Evolutionary conservation across 1,139 yeast genomes (phyloP), one percentile per base, ranked within the genome.

Genomic region (Suhomyces wounanorum): DNA sequence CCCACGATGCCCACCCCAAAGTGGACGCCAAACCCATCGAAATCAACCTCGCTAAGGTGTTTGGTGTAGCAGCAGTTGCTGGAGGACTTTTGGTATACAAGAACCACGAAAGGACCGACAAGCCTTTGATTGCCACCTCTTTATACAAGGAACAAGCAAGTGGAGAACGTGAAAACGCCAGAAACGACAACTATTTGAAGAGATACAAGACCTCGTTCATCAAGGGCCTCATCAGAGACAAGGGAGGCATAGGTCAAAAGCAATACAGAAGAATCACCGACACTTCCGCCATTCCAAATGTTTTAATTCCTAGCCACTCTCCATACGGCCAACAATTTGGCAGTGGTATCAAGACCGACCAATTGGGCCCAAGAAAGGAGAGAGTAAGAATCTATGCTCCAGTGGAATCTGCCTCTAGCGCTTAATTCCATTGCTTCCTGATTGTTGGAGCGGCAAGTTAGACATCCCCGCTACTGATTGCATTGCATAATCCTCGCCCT

Each of bases 341-440:
- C 52, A 77, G 75, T 40, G 80, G 81, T 55, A 75, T 77, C 50
- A 74, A 75, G 61, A 71, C 77, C 45, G 70, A 66, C 59, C 62
- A 68, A 52, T 72, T 77, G 62, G 81, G 81, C 30, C 80, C 81
- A 47, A 75, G 81, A 70, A 75, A 63, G 61, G 79, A 75, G 60
- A 69, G 75, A 62, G 59, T 68, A 53, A 66, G 69, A 59, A 65
- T 68, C 57, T 76, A 70, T 63, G 79, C 81, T 57, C 79, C 79
- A 18, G 50, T 62, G 35, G 58, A 56, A 30, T 39, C 45, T 13
- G 16, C 39, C 18, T 45, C 51, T 37, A 46, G 41, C 16, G 48
- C 48, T 26, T 44, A 44, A 43, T 28, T 28, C 37, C 31, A 28
- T 21, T 14, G 23, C 33, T 35, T 28, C 35, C 35, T n/a, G 14